Base-by-base conservation (phyloP, 2,329 filamentous ascomycete genomes). In the Scedosporium minutisporum region DNA sequence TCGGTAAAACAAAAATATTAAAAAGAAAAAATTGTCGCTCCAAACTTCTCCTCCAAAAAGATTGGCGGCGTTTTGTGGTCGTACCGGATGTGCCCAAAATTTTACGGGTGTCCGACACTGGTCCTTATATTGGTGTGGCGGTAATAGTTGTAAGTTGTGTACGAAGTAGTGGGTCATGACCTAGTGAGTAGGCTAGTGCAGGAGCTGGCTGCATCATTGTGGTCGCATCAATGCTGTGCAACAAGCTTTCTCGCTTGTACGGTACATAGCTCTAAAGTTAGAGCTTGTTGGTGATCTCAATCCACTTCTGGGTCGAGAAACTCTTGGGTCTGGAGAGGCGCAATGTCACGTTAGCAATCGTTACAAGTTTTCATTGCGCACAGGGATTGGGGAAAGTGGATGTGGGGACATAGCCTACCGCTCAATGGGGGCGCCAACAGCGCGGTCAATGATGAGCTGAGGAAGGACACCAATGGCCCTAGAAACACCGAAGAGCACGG, bases 391-490 rank as follows among this genome's bases (percentile, higher is more conserved):
- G 16, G 51, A 59, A 55, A 29, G 51, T 55, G 18, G 21, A 38
- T 6, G 27, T 12, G 33, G 58, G 58, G 58, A 4, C 27, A 21
- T 25, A 16, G 41, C 53, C 59, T 71, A 76, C 76, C 95, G 86
- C 88, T 99, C 95, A 73, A 99, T 99, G 70, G 95, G 95, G 70
- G 92, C 90, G 76, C 95, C 95, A 69, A 97, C 85, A 70, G 93
- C 95, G 76, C 95, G 93, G 87, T 99, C 95, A 74, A 99, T 97
- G 85, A 99, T 99, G 77, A 99, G 87, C 86, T 99, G 95, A 72
- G 95, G 95, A 73, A 99, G 89, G 69, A 99, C 95, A 87, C 95
- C 95, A 72, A 99, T 91, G 70, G 95, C 95, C 76, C 95, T 91
- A 70, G 93, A 96, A 55, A 99, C 95, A 87, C 95, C 95, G 79